phyloP scores from a whole-genome alignment of 805 yeast species.

The Pichia nanzhaoensis region DNA sequence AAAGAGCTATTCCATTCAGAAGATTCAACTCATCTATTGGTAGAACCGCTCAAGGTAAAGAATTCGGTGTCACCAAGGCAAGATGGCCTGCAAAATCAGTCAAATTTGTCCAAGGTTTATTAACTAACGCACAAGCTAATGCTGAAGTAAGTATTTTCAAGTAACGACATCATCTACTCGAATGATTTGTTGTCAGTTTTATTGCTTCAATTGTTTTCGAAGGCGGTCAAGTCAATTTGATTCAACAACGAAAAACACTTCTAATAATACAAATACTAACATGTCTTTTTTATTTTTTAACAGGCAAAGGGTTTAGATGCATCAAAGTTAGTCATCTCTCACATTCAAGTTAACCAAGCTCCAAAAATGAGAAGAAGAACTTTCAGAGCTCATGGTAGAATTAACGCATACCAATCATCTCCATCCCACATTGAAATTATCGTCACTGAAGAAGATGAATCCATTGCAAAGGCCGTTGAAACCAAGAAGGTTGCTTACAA shows the following conservation, averaged over 20 bases:
- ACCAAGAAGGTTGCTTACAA: constrained; percentile 57
- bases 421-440: constrained; percentile 99
- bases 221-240: too few species aligned
- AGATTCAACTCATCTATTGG: constrained; percentile 95
- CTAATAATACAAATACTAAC: too few species aligned
- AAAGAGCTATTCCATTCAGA: constrained; percentile 99
- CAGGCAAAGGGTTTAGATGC: constrained; percentile 94
- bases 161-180: too few species aligned
- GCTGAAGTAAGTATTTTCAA: constrained; percentile 63
- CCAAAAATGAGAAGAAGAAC: constrained; percentile 99
- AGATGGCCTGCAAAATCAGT: constrained; percentile 99
- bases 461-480: constrained; percentile 77
- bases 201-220: too few species aligned
- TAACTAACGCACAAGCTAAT: constrained; percentile 97
- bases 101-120: constrained; percentile 87
- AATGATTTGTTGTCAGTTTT: too few species aligned
- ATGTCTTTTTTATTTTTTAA: constrained; percentile 9
- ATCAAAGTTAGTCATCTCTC: constrained; percentile 88
- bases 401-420: constrained; percentile 96
- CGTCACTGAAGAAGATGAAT: constrained; percentile 92
- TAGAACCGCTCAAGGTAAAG: constrained; percentile 99
- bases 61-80: constrained; percentile 99
- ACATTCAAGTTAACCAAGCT: constrained; percentile 99
- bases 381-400: constrained; percentile 99
- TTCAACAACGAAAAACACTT: not conserved